phyloP scores from a whole-genome alignment of 257 asterid species.

The Apocynum venetum region DNA sequence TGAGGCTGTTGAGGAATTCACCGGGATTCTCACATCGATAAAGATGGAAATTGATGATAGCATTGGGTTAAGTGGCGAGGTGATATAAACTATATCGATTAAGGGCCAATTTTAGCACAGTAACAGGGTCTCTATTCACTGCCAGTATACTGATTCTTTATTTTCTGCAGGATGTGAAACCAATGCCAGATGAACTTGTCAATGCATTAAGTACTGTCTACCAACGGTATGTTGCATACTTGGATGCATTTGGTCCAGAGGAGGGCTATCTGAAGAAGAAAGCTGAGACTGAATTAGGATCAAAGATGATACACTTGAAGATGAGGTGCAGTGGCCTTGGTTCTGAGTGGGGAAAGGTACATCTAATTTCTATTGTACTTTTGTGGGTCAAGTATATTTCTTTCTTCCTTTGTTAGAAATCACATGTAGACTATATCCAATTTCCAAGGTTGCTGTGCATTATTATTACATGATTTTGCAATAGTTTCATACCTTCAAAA shows the following conservation, averaged over 20 bases:
- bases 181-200: slow-evolving; percentile 62
- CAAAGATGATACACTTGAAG: slow-evolving; percentile 88
- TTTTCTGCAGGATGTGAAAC: slow-evolving; percentile 71
- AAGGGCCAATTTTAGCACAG: not conserved
- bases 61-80: slow-evolving; percentile 93
- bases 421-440: not conserved
- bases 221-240: slow-evolving; percentile 58
- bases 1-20: slow-evolving; percentile 90
- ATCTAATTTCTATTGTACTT: slow-evolving; percentile 16
- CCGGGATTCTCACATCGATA: slow-evolving; percentile 60
- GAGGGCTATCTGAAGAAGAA: slow-evolving; percentile 90
- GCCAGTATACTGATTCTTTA: slow-evolving; percentile 16
- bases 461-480: not conserved
- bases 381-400: slow-evolving; percentile 5
- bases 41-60: slow-evolving; percentile 89
- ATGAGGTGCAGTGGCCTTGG: slow-evolving; percentile 93
- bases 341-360: slow-evolving; percentile 98
- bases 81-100: slow-evolving; percentile 22
- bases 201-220: slow-evolving; percentile 64
- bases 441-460: not conserved
- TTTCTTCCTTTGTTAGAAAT: not conserved
- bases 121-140: slow-evolving; percentile 10
- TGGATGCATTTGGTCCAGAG: slow-evolving; percentile 82
- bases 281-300: slow-evolving; percentile 85
- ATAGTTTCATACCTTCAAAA: not conserved